Percentiles rank a stretch among this genome's conserved stretches.
Conservation (phyloP, 2,329 filamentous ascomycete genomes). For the Aspergillus sp. region DNA sequence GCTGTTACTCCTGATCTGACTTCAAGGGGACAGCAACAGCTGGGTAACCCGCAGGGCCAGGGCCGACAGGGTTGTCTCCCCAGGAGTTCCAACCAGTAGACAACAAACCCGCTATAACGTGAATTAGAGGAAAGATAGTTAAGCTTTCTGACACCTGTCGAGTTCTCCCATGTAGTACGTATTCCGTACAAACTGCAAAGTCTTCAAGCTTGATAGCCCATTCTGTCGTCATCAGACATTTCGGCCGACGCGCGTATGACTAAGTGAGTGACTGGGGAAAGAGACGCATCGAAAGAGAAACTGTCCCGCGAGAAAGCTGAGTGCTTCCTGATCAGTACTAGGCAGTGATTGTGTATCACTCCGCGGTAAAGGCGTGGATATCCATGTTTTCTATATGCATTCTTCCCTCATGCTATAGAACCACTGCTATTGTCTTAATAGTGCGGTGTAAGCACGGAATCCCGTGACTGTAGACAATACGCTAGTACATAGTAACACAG, state of each 20-base stretch:
- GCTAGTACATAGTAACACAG: not conserved
- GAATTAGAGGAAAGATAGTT: not conserved
- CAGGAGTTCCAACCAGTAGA: not conserved
- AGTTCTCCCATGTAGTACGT: not conserved
- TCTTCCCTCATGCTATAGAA: slow-evolving; percentile 7
- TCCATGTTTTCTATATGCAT: not conserved
- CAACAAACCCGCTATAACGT: not conserved
- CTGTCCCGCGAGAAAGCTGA: too few species aligned
- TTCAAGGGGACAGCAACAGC: not conserved
- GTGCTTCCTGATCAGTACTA: too few species aligned
- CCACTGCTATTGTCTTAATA: not conserved
- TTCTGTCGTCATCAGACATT: not conserved
- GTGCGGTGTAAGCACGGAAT: not conserved
- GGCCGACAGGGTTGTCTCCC: not conserved
- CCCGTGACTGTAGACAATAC: too few species aligned
- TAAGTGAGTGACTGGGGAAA: too few species aligned
- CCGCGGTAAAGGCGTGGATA: not conserved
- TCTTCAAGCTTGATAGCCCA: not conserved
- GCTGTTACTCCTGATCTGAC: not conserved
- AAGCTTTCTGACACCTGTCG: not conserved
- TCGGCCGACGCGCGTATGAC: too few species aligned
- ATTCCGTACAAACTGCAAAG: not conserved
- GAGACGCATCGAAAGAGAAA: too few species aligned
- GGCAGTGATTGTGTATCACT: not conserved
- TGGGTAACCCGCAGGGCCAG: not conserved